Percentiles rank a stretch among this genome's conserved stretches.
These are phyloP conservation scores for Lecanicillium sp. DNA, from an alignment of 2,329 filamentous ascomycete species.

Conservation along the genomic window DNA sequence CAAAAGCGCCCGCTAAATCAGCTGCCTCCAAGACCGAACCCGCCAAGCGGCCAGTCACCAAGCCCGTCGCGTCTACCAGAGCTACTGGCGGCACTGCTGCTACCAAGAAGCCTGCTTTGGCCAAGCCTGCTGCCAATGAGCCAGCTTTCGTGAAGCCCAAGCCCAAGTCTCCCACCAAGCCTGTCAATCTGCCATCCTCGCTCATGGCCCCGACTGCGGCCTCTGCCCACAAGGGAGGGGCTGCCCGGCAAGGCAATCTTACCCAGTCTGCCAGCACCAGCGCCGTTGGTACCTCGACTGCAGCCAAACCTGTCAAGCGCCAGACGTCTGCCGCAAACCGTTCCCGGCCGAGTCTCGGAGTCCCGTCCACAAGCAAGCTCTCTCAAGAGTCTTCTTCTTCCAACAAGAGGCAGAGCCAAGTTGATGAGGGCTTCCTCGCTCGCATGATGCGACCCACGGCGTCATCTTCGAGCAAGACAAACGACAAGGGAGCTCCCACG, in stretches of 20 bases:
- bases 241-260: slow-evolving; percentile 27
- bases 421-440: slow-evolving; percentile 69
- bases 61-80: slow-evolving; percentile 21
- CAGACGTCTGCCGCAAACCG: slow-evolving; percentile 40
- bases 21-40: slow-evolving; percentile 21
- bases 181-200: slow-evolving; percentile 59
- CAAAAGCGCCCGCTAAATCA: slow-evolving; percentile 20
- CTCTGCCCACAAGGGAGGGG: slow-evolving; percentile 54
- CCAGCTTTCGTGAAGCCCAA: slow-evolving; percentile 52
- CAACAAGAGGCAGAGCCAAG: slow-evolving; percentile 45
- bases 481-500: slow-evolving; percentile 49
- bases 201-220: slow-evolving; percentile 65
- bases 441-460: slow-evolving; percentile 76
- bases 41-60: slow-evolving; percentile 21
- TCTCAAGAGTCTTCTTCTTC: slow-evolving; percentile 38
- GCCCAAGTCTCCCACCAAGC: slow-evolving; percentile 62
- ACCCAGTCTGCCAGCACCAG: slow-evolving; percentile 25
- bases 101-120: slow-evolving; percentile 37
- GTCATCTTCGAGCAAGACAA: slow-evolving; percentile 59
- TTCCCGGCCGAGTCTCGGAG: slow-evolving; percentile 48
- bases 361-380: slow-evolving; percentile 48
- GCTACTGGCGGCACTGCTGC: slow-evolving; percentile 26
- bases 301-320: slow-evolving; percentile 33
- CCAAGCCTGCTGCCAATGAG: slow-evolving; percentile 33
- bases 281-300: slow-evolving; percentile 31